A percentile compares a stretch with the other conserved stretches of the same genome.
Conservation (phyloP, 176 grass and related monocot species). For the Tuctoria greenei region DNA sequence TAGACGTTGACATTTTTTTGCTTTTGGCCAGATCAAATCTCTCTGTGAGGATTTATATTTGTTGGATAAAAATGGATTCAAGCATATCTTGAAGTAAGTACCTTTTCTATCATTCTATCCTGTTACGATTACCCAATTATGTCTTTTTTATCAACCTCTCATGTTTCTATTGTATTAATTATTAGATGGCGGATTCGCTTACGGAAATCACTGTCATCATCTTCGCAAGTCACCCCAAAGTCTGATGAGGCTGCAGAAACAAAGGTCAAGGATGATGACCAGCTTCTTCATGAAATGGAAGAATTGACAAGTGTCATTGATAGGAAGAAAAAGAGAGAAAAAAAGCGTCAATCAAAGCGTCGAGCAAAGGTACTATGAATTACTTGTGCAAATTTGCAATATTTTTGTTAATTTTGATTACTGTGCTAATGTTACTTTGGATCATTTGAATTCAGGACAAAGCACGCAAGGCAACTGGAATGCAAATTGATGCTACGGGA, state of each 20-base stretch:
- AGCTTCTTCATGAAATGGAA: slow-evolving; percentile 94
- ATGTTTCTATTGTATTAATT: too few relatives aligned
- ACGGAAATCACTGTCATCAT: slow-evolving; percentile 49
- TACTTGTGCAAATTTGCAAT: not conserved
- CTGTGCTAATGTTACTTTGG: slow-evolving; percentile 22
- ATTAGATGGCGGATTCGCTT: slow-evolving; percentile 83
- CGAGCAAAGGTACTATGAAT: slow-evolving; percentile 53
- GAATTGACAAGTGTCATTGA: slow-evolving; percentile 76
- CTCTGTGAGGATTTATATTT: slow-evolving; percentile 84
- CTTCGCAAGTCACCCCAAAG: slow-evolving; percentile 47
- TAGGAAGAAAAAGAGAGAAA: slow-evolving; percentile 67
- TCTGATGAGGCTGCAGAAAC: slow-evolving; percentile 19
- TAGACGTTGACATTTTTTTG: too few relatives aligned
- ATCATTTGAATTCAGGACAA: slow-evolving; percentile 66
- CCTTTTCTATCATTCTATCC: slow-evolving; percentile 11
- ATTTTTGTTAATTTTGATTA: not conserved
- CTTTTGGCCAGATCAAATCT: slow-evolving; percentile 62
- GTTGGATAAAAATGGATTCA: slow-evolving; percentile 96
- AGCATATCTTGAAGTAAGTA: slow-evolving; percentile 89
- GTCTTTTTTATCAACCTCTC: too few relatives aligned
- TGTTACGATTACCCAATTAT: too few relatives aligned
- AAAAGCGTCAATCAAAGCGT: slow-evolving; percentile 72
- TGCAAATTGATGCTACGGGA: slow-evolving; percentile 94
- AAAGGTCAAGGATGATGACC: slow-evolving; percentile 66
- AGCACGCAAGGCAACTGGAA: slow-evolving; percentile 77